Evolutionary conservation across 1,139 yeast species (phyloP).

Genomic region (Geotrichum australiense): DNA sequence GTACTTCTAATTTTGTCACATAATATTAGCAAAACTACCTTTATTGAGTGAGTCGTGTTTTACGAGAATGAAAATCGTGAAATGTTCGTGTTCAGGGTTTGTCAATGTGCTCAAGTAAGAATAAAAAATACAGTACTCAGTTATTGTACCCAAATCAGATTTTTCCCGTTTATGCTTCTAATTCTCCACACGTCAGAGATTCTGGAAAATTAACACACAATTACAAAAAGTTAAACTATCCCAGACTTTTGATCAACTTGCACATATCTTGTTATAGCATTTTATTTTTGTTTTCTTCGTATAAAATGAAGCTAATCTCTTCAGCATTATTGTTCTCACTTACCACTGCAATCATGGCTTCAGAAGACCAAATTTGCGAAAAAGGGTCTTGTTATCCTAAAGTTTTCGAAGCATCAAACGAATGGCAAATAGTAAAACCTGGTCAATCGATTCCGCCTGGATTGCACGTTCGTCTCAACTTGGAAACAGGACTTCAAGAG

Average conservation of each 20-base stretch:
- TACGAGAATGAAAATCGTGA: too few relatives aligned
- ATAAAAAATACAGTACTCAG: too few relatives aligned
- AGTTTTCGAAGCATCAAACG: conserved; percentile 50
- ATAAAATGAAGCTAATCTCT: conserved; percentile 8
- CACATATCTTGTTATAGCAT: background rate
- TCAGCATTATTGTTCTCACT: background rate
- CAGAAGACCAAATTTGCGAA: conserved; percentile 17
- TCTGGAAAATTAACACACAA: too few relatives aligned
- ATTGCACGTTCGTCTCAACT: conserved; percentile 61
- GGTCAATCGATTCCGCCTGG: conserved; percentile 72
- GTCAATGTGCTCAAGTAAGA: too few relatives aligned
- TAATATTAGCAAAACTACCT: too few relatives aligned
- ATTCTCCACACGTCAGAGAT: too few relatives aligned
- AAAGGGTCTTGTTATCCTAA: conserved; percentile 34
- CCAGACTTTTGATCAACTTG: background rate
- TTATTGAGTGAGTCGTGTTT: too few relatives aligned
- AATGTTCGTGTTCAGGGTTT: too few relatives aligned
- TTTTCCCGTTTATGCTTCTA: too few relatives aligned
- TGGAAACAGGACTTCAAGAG: conserved; percentile 60
- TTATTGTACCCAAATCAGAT: too few relatives aligned
- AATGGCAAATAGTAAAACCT: conserved; percentile 63
- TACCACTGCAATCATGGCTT: conserved; percentile 2
- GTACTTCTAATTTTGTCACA: too few relatives aligned
- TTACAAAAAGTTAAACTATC: too few relatives aligned
- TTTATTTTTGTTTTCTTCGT: background rate